These are phyloP conservation scores for Zizania palustris DNA, from an alignment of 202 grass and related monocot species.

Conservation along the genomic window DNA sequence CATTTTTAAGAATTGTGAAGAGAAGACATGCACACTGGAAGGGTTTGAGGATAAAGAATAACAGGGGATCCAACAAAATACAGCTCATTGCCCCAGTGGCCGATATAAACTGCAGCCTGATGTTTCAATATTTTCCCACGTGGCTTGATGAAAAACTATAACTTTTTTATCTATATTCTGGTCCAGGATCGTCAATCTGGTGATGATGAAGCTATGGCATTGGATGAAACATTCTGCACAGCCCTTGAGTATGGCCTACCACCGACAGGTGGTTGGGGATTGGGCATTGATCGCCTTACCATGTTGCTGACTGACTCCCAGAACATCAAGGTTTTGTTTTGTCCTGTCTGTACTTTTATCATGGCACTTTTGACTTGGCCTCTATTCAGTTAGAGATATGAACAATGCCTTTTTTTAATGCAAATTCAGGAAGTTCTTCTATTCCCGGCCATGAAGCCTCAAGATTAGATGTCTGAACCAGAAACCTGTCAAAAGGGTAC, in stretches of 20 bases:
- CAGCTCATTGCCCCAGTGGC: neutral
- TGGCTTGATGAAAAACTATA: conserved; percentile 18
- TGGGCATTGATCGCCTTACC: conserved; percentile 85
- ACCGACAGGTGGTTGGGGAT: conserved; percentile 89
- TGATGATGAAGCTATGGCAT: conserved; percentile 99
- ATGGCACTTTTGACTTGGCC: neutral
- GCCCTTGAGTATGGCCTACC: conserved; percentile 93
- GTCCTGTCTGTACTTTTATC: neutral
- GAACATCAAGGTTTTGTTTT: conserved; percentile 76
- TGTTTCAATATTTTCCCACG: neutral
- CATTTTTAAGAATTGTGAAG: neutral
- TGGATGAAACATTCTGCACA: conserved; percentile 92
- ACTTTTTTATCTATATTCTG: conserved; percentile 3
- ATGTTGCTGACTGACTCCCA: conserved; percentile 98
- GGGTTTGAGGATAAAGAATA: neutral
- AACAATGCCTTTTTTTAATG: conserved; percentile 10
- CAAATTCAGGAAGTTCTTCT: conserved; percentile 77
- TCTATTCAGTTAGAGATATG: neutral
- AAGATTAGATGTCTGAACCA: conserved; percentile 63
- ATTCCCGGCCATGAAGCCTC: conserved; percentile 94
- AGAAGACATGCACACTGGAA: neutral
- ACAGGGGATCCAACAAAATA: neutral
- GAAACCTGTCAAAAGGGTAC: conserved; percentile 19
- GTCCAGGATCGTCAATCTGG: conserved; percentile 93
- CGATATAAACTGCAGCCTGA: neutral